phyloP scores from a whole-genome alignment of 2,329 filamentous ascomycete genomes.

The Fulvia fulva region DNA sequence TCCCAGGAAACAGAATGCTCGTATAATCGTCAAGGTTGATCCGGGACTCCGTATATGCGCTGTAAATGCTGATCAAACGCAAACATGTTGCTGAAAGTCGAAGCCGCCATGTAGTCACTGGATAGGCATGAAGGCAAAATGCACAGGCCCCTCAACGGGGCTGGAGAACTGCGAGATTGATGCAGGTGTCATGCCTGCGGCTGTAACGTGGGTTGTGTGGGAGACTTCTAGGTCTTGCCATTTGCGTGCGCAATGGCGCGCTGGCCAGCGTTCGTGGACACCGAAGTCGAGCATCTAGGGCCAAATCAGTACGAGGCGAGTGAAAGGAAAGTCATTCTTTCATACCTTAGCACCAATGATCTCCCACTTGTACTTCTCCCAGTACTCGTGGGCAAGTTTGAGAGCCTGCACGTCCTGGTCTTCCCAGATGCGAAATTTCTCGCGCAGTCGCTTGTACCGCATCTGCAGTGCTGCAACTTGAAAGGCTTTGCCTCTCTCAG shows the following conservation, averaged over 20 bases:
- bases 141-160: slow-evolving; percentile 25
- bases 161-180: slow-evolving; percentile 29
- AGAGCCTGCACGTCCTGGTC: slow-evolving; percentile 49
- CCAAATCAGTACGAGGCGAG: neutral
- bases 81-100: neutral
- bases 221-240: slow-evolving; percentile 44
- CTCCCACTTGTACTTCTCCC: slow-evolving; percentile 52
- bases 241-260: slow-evolving; percentile 48
- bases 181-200: slow-evolving; percentile 21
- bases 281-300: slow-evolving; percentile 51
- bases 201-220: slow-evolving; percentile 22
- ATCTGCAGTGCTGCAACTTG: slow-evolving; percentile 53
- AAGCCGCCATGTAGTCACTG: slow-evolving; percentile 7
- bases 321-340: neutral
- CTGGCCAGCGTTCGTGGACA: slow-evolving; percentile 49
- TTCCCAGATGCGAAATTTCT: slow-evolving; percentile 50
- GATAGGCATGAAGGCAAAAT: slow-evolving; percentile 29
- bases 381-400: slow-evolving; percentile 50
- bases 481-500: slow-evolving; percentile 46
- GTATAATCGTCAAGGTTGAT: neutral
- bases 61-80: neutral
- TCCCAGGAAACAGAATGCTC: neutral
- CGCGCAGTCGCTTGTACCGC: slow-evolving; percentile 50
- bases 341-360: slow-evolving; percentile 51
- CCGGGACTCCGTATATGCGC: neutral